Conservation (phyloP, 1,284 basidiomycete genomes). For the Moniliella sp. region DNA sequence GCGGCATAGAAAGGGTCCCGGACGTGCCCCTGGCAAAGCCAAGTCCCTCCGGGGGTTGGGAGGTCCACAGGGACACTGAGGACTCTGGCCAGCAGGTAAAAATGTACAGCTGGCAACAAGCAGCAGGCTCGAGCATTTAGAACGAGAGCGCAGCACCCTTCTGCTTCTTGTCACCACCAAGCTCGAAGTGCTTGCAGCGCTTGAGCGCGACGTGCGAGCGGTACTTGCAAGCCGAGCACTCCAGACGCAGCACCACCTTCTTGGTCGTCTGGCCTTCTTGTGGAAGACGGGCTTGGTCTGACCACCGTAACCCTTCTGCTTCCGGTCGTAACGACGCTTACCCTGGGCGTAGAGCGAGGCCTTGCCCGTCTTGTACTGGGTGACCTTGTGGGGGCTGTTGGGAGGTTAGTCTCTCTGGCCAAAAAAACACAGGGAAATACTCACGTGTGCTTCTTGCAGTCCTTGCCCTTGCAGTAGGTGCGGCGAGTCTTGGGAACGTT, state of each 20-base stretch:
- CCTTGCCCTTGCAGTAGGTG: constrained; percentile 89
- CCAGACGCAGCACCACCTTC: constrained; percentile 92
- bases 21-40: no score
- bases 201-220: constrained; percentile 57
- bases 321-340: constrained; percentile 94
- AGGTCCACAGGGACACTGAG: no score
- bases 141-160: constrained; percentile 81
- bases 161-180: constrained; percentile 99
- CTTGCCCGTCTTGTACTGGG: constrained; percentile 36
- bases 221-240: constrained; percentile 96
- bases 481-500: constrained; percentile 37
- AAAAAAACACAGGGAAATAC: no score
- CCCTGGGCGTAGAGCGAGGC: constrained; percentile 52
- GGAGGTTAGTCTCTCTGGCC: no score
- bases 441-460: constrained; percentile 98
- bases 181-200: constrained; percentile 99
- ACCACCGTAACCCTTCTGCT: constrained; percentile 98
- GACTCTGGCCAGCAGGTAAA: no score
- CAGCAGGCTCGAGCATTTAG: no score
- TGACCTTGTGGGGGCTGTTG: constrained; percentile 46
- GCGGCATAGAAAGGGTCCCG: no score
- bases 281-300: constrained; percentile 99
- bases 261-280: constrained; percentile 82
- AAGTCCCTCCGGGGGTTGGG: no score
- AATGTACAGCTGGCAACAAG: no score